phyloP scores from a whole-genome alignment of 176 grass and related monocot species.

The Panicum miliaceum region DNA sequence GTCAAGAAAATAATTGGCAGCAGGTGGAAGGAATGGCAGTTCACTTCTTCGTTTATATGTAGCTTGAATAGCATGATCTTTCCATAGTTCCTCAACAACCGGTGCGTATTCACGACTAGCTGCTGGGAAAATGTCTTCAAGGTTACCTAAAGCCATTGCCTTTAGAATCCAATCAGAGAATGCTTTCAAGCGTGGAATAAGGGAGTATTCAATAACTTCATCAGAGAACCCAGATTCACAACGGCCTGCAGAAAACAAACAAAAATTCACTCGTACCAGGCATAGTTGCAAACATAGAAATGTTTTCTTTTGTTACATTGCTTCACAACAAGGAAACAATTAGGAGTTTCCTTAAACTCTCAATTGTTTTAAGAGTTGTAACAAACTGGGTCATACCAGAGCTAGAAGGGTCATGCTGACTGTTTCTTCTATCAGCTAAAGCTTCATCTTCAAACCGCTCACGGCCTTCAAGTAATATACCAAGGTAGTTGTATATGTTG shows the following conservation, averaged over 20 bases:
- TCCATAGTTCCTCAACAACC: conserved; percentile 95
- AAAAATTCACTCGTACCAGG: conserved; percentile 15
- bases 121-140: conserved; percentile 92
- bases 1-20: conserved; percentile 88
- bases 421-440: conserved; percentile 55
- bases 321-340: conserved; percentile 23
- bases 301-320: neutral
- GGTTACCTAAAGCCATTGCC: conserved; percentile 85
- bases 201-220: conserved; percentile 61
- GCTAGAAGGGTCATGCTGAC: conserved; percentile 55
- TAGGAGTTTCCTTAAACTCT: neutral
- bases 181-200: conserved; percentile 69
- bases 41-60: conserved; percentile 78
- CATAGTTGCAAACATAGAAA: neutral
- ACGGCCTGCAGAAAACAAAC: conserved; percentile 42
- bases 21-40: conserved; percentile 61
- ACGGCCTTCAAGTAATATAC: conserved; percentile 84
- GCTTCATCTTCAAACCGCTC: conserved; percentile 88
- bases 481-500: conserved; percentile 89
- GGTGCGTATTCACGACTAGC: conserved; percentile 89
- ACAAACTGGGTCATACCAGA: conserved; percentile 41
- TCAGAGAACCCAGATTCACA: conserved; percentile 36
- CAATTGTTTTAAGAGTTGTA: conserved; percentile 15
- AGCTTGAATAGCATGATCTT: conserved; percentile 92
- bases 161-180: conserved; percentile 96